phyloP scores from a whole-genome alignment of 2,329 filamentous ascomycete species.

The Penicillium brevicompactum region DNA sequence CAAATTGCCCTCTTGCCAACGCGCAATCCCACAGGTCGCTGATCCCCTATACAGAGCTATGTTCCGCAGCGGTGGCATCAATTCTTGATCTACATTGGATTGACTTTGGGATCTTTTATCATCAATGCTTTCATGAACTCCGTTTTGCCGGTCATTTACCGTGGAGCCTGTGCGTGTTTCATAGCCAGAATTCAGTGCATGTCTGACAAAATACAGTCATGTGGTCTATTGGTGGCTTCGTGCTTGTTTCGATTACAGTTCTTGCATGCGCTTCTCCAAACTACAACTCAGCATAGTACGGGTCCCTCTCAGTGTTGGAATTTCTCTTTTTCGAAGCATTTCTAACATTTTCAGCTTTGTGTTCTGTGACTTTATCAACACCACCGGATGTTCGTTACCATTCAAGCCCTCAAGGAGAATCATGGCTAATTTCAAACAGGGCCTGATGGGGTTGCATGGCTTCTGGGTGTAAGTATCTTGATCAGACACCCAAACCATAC shows the following conservation, averaged over 20 bases:
- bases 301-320: neutral
- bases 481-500: neutral
- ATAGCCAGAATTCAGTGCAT: neutral
- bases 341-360: constrained; percentile 40
- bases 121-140: constrained; percentile 68
- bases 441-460: constrained; percentile 63
- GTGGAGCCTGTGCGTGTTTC: constrained; percentile 55
- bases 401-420: fast-evolving
- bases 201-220: constrained; percentile 46
- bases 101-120: constrained; percentile 61
- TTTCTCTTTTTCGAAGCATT: too few relatives aligned
- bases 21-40: neutral
- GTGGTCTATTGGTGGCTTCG: constrained; percentile 70
- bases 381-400: constrained; percentile 57
- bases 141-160: constrained; percentile 65
- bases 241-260: constrained; percentile 69
- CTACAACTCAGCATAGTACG: constrained; percentile 63
- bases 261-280: constrained; percentile 66
- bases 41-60: constrained; percentile 44
- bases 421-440: constrained; percentile 22
- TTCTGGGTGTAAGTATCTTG: constrained; percentile 35
- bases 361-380: constrained; percentile 68
- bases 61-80: constrained; percentile 66
- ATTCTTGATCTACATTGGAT: constrained; percentile 70
- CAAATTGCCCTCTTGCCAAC: neutral